Conservation (phyloP, 1,284 basidiomycete genomes). For the Megacollybia platyphylla region DNA sequence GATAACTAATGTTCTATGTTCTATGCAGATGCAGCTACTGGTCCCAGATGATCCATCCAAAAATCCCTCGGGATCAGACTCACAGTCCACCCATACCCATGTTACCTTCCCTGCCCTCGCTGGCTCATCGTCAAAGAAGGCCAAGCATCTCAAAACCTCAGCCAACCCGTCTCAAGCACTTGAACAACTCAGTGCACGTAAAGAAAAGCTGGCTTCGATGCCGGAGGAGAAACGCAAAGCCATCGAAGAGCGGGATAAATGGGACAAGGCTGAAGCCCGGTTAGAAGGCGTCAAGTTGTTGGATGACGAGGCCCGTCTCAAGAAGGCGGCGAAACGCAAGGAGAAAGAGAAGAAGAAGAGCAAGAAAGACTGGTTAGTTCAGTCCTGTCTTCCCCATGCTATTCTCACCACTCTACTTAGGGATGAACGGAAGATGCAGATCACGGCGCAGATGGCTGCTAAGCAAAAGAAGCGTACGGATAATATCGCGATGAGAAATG, state of each 20-base stretch:
- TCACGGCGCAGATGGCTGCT: conserved; percentile 62
- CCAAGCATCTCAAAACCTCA: conserved; percentile 42
- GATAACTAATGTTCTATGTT: background rate
- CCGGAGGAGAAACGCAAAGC: conserved; percentile 72
- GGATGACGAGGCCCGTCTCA: conserved; percentile 71
- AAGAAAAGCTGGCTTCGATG: conserved; percentile 59
- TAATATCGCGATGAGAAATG: conserved; percentile 75
- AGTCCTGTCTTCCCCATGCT: conserved; percentile 3
- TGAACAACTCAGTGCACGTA: conserved; percentile 61
- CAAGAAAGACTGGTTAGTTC: conserved; percentile 71
- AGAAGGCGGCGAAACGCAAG: conserved; percentile 83
- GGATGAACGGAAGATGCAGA: conserved; percentile 74
- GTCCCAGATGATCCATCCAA: conserved; percentile 38
- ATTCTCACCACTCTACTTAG: conserved; percentile 23
- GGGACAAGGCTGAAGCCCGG: conserved; percentile 78
- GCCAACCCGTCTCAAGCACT: conserved; percentile 81
- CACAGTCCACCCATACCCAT: conserved; percentile 35
- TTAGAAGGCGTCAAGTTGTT: conserved; percentile 80
- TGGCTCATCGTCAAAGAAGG: conserved; percentile 36
- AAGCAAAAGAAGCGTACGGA: conserved; percentile 81
- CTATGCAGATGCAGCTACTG: conserved; percentile 54
- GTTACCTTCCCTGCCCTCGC: conserved; percentile 63
- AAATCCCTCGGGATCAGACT: conserved; percentile 18
- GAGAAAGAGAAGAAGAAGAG: conserved; percentile 81
- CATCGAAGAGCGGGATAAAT: conserved; percentile 68